A percentile compares a stretch with the other conserved stretches of the same genome.
Conservation (phyloP, 805 yeast genomes). For the Saccharomycopsis schoenii region DNA sequence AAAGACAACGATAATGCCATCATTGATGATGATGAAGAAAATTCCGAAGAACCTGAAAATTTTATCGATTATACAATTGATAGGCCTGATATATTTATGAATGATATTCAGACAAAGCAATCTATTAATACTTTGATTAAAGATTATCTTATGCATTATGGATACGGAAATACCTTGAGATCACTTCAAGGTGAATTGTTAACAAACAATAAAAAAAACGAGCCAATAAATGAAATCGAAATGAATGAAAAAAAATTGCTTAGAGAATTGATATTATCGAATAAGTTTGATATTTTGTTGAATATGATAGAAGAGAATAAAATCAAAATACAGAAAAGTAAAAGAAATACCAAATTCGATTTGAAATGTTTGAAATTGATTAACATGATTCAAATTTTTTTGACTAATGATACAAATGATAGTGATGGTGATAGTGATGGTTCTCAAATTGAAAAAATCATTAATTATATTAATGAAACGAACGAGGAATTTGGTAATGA, state of each 20-base stretch:
- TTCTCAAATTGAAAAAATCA: not conserved
- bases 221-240: not conserved
- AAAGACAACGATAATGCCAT: not conserved
- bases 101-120: constrained; percentile 6
- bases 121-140: constrained; percentile 25
- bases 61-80: not conserved
- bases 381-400: constrained; percentile 5
- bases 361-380: constrained; percentile 12
- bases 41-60: not conserved
- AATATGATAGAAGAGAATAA: not conserved
- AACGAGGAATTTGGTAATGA: not conserved
- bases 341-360: not conserved
- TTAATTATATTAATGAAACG: not conserved
- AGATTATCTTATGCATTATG: constrained; percentile 49
- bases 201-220: not conserved
- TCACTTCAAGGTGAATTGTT: constrained; percentile 38
- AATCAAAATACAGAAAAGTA: not conserved
- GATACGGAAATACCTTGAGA: constrained; percentile 43
- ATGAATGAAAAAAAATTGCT: not conserved
- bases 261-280: not conserved
- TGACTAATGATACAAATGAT: not conserved
- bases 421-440: not conserved
- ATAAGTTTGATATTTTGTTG: constrained; percentile 2
- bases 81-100: constrained; percentile 1
- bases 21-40: not conserved